phyloP scores from a whole-genome alignment of 352 stramenopile genomes.

The Phytophthora hibernalis region DNA sequence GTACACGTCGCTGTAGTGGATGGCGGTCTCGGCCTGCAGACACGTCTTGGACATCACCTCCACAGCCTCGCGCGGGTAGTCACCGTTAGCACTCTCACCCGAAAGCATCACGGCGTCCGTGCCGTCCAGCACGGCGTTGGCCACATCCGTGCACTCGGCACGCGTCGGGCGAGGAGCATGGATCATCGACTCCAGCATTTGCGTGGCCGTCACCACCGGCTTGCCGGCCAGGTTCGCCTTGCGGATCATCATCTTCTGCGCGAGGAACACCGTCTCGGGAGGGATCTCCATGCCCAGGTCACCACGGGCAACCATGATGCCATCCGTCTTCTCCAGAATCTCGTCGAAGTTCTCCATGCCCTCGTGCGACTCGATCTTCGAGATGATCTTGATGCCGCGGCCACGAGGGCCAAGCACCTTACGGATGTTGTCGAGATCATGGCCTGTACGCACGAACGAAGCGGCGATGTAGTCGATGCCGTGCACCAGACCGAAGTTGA shows the following conservation, averaged over 20 bases:
- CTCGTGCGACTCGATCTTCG: slow-evolving; percentile 99
- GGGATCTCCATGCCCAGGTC: slow-evolving; percentile 99
- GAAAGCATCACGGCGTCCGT: slow-evolving; percentile 98
- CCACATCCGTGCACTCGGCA: slow-evolving; percentile 98
- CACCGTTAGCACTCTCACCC: slow-evolving; percentile 98
- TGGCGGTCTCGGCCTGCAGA: slow-evolving; percentile 87
- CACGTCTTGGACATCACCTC: slow-evolving; percentile 94
- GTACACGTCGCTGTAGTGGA: slow-evolving; percentile 91
- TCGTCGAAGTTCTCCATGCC: slow-evolving; percentile 96
- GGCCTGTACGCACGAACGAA: slow-evolving; percentile 97
- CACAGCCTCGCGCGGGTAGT: slow-evolving; percentile 95
- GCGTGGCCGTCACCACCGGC: slow-evolving; percentile 97
- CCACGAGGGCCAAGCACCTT: slow-evolving; percentile 81
- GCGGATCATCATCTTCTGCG: slow-evolving; percentile 99
- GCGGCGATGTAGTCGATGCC: slow-evolving; percentile 98
- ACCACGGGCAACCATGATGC: slow-evolving; percentile 99
- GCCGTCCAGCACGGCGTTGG: slow-evolving; percentile 98
- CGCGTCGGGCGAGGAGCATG: slow-evolving; percentile 96
- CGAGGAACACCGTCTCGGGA: slow-evolving; percentile 97
- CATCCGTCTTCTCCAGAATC: slow-evolving; percentile 97
- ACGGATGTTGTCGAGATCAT: slow-evolving; percentile 97
- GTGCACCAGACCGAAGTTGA: slow-evolving; percentile 95
- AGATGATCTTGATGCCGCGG: slow-evolving; percentile 95
- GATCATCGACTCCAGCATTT: slow-evolving; percentile 99
- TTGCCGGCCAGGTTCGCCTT: slow-evolving; percentile 97